Percentiles rank a stretch among this genome's conserved stretches.
phyloP scores from a whole-genome alignment of 805 yeast genomes.

The Saccharomycopsis amapae region DNA sequence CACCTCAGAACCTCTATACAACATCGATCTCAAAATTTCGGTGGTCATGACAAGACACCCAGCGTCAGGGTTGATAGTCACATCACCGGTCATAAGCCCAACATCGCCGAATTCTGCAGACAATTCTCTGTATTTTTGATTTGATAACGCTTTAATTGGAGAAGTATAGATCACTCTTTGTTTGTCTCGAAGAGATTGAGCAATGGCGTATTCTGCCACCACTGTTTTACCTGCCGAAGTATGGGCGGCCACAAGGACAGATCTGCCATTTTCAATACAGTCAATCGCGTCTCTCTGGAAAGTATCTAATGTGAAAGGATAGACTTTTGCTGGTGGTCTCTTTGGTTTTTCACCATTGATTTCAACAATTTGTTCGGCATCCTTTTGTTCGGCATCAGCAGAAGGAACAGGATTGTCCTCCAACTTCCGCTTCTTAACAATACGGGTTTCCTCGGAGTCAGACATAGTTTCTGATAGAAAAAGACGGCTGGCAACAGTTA shows the following conservation, averaged over 20 bases:
- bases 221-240: slow-evolving; percentile 97
- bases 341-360: background rate
- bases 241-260: slow-evolving; percentile 95
- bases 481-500: no score
- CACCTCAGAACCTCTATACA: slow-evolving; percentile 94
- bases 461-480: no score
- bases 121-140: slow-evolving; percentile 89
- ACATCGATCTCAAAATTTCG: slow-evolving; percentile 93
- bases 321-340: slow-evolving; percentile 56
- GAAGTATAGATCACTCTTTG: slow-evolving; percentile 94
- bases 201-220: slow-evolving; percentile 95
- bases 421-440: no score
- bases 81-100: slow-evolving; percentile 99
- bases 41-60: slow-evolving; percentile 98
- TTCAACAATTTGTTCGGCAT: no score
- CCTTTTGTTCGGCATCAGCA: no score
- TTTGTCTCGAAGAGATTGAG: slow-evolving; percentile 84
- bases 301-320: slow-evolving; percentile 92
- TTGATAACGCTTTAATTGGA: slow-evolving; percentile 90
- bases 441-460: no score
- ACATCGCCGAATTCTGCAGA: slow-evolving; percentile 93
- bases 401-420: no score
- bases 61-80: slow-evolving; percentile 96
- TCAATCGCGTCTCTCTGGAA: slow-evolving; percentile 96
- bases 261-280: slow-evolving; percentile 89